Percentiles rank a stretch among this genome's conserved stretches.
phyloP scores from a whole-genome alignment of 73 alveolate genomes.

The Effrenium voratum region DNA sequence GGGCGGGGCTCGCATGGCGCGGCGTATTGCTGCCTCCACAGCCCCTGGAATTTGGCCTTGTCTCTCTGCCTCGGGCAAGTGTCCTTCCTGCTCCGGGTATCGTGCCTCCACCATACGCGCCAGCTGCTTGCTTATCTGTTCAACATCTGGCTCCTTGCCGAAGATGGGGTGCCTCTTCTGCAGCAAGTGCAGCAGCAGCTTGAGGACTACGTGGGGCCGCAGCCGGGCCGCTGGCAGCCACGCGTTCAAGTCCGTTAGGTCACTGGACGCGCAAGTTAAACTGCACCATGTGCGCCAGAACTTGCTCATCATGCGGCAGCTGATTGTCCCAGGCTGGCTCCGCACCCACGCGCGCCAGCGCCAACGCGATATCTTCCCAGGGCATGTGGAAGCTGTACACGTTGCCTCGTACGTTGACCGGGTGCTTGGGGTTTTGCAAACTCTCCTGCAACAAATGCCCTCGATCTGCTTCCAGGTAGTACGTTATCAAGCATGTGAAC shows the following conservation, averaged over 20 bases:
- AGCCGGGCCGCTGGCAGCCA: not conserved
- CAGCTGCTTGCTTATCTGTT: not conserved
- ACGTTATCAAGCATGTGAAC: not conserved
- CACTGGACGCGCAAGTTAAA: not conserved
- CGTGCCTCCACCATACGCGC: not conserved
- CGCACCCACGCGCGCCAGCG: not conserved
- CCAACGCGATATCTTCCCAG: not conserved
- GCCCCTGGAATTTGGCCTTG: not conserved
- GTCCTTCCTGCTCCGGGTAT: not conserved
- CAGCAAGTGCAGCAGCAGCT: not conserved
- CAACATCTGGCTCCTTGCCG: not conserved
- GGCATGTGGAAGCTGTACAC: not conserved
- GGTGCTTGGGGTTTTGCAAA: not conserved
- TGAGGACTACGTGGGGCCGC: not conserved
- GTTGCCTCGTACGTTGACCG: not conserved
- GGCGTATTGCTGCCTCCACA: not conserved
- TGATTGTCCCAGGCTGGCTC: too few relatives aligned
- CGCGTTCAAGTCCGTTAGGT: not conserved
- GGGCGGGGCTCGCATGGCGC: not conserved
- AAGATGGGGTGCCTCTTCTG: not conserved
- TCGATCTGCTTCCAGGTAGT: not conserved
- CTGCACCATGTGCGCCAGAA: not conserved
- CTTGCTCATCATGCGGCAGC: not conserved
- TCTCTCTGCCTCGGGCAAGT: not conserved
- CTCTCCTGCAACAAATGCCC: not conserved